Percentiles rank a stretch among this genome's conserved stretches.
phyloP scores from a whole-genome alignment of 192 early-diverging fungal species.

The Backusella westeae region DNA sequence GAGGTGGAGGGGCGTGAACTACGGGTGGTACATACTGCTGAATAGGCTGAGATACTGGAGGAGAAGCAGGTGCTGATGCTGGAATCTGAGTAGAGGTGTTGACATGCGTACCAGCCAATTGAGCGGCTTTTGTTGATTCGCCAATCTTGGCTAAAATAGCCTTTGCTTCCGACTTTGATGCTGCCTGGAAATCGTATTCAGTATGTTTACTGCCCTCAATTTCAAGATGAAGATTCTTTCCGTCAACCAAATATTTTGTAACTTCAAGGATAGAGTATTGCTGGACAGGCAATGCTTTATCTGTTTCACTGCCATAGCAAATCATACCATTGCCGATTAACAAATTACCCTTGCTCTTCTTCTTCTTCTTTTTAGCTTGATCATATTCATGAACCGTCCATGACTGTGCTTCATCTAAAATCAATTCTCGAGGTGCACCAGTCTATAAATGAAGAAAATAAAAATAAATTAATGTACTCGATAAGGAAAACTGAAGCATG shows the following conservation, averaged over 20 bases:
- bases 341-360: conserved; percentile 65
- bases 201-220: conserved; percentile 54
- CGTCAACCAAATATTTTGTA: conserved; percentile 59
- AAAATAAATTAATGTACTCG: conserved; percentile 3
- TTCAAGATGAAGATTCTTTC: conserved; percentile 59
- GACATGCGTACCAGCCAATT: conserved; percentile 20
- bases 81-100: neutral
- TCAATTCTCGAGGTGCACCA: neutral
- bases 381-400: conserved; percentile 65
- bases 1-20: neutral
- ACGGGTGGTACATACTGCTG: neutral
- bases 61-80: conserved; percentile 10
- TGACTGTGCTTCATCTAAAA: conserved; percentile 40
- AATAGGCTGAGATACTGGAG: neutral
- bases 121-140: conserved; percentile 56
- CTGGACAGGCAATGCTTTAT: conserved; percentile 56
- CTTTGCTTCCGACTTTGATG: conserved; percentile 65
- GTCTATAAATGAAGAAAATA: conserved; percentile 2
- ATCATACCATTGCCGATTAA: conserved; percentile 61
- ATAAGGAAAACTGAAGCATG: conserved; percentile 5
- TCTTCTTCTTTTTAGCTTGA: conserved; percentile 69
- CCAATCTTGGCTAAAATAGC: conserved; percentile 60
- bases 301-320: conserved; percentile 60
- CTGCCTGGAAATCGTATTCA: conserved; percentile 61
- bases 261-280: conserved; percentile 62